Evolutionary conservation across 1,284 basidiomycete genomes (phyloP).

Genomic region (Heterobasidion annosum): DNA sequence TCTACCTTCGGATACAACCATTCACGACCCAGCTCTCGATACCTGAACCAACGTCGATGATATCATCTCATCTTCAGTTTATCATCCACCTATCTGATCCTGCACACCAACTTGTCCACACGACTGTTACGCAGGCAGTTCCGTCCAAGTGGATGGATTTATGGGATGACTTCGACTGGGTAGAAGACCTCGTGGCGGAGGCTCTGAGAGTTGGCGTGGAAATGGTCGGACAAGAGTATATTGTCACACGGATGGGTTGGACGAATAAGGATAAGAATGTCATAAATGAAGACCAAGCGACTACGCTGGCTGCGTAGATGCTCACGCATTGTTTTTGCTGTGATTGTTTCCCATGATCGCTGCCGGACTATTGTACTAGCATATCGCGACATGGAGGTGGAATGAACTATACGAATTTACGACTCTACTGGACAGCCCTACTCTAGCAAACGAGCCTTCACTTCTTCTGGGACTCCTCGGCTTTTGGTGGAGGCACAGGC

Average conservation of each 20-base stretch:
- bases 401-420: neutral
- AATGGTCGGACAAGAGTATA: constrained; percentile 82
- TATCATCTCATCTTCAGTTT: constrained; percentile 69
- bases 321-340: neutral
- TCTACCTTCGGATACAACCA: constrained; percentile 93
- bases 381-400: neutral
- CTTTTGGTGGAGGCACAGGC: constrained; percentile 55
- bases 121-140: constrained; percentile 74
- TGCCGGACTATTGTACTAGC: neutral
- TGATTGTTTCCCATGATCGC: neutral
- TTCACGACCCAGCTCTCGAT: constrained; percentile 56
- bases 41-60: constrained; percentile 15
- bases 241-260: constrained; percentile 78
- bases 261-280: constrained; percentile 18
- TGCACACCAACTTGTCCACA: constrained; percentile 65
- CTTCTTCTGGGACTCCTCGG: constrained; percentile 60
- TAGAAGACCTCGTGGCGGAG: constrained; percentile 88
- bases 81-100: constrained; percentile 80
- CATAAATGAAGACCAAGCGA: constrained; percentile 13
- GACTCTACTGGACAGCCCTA: neutral
- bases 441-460: constrained; percentile 12
- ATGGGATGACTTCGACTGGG: constrained; percentile 93
- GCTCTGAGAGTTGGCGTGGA: constrained; percentile 75
- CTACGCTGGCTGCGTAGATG: constrained; percentile 7
- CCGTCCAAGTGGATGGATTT: constrained; percentile 78